Evolutionary conservation across 2,329 filamentous ascomycete species (phyloP).

Genomic region (Colletotrichum chlorophyti): DNA sequence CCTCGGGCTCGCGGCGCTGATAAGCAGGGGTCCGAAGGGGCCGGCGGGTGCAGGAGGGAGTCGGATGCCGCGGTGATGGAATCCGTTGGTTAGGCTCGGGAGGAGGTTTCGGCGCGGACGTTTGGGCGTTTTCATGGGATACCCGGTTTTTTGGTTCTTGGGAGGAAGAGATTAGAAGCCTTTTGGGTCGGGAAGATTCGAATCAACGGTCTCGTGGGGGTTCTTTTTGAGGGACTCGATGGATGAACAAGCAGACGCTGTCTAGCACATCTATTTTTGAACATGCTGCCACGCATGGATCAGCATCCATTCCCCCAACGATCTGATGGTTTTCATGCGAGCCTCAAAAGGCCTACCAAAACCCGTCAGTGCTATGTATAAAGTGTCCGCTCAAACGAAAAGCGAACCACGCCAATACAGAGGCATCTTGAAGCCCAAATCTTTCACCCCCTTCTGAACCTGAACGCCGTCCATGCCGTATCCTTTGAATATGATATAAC

Average conservation of each 20-base stretch:
- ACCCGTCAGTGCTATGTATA: neutral
- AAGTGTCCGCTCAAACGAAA: slow-evolving; percentile 10
- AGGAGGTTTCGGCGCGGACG: neutral
- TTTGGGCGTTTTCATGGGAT: slow-evolving; percentile 22
- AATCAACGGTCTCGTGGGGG: no score
- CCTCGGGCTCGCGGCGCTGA: slow-evolving; percentile 73
- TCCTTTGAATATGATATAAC: no score
- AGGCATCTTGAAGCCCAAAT: slow-evolving; percentile 4
- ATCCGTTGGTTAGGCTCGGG: neutral
- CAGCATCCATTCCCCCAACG: no score
- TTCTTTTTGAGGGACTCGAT: no score
- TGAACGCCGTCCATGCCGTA: slow-evolving; percentile 33
- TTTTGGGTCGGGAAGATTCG: no score
- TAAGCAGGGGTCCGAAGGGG: slow-evolving; percentile 64
- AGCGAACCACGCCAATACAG: neutral
- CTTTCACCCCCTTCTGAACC: slow-evolving; percentile 30
- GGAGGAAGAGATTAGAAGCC: neutral
- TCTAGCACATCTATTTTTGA: no score
- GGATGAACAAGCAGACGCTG: no score
- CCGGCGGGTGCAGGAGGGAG: slow-evolving; percentile 29
- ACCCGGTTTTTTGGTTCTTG: slow-evolving; percentile 18
- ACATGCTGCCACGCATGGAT: no score
- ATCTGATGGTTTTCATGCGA: no score
- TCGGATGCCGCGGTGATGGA: slow-evolving; percentile 16
- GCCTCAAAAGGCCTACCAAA: no score